These are phyloP conservation scores for Wickerhamiella pararugosa DNA, from an alignment of 1,139 yeast genomes.

Conservation along the genomic window DNA sequence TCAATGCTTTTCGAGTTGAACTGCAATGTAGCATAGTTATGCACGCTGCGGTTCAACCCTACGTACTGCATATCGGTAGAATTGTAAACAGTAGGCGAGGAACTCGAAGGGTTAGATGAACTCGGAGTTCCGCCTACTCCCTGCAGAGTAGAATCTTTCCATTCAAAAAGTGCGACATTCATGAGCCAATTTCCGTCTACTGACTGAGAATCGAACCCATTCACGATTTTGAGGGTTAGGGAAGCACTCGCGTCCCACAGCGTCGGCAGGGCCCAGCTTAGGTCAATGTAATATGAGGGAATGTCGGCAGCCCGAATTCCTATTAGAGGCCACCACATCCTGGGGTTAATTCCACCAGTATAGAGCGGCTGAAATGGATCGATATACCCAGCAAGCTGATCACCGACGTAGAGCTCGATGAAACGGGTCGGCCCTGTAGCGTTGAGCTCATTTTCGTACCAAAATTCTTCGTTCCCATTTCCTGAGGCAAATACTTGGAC, in stretches of 20 bases:
- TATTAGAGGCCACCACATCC: constrained; percentile 67
- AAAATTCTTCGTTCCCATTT: constrained; percentile 67
- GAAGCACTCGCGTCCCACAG: constrained; percentile 33
- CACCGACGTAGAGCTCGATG: constrained; percentile 24
- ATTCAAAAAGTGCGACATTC: constrained; percentile 46
- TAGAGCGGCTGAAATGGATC: constrained; percentile 37
- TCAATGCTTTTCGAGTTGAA: too few species aligned
- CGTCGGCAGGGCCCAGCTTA: constrained; percentile 49
- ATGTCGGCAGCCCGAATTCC: constrained; percentile 59
- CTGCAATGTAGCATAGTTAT: too few species aligned
- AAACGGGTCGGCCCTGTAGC: constrained; percentile 32
- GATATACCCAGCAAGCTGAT: constrained; percentile 24
- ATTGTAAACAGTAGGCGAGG: too few species aligned
- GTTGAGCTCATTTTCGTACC: constrained; percentile 33
- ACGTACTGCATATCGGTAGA: too few species aligned
- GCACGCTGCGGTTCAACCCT: too few species aligned
- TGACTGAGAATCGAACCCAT: constrained; percentile 35
- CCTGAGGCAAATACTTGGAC: constrained; percentile 58
- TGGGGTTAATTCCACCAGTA: constrained; percentile 69
- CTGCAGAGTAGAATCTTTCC: constrained; percentile 22
- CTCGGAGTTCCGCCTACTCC: neutral
- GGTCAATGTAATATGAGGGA: constrained; percentile 46
- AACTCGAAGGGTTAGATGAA: too few species aligned
- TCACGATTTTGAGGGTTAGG: constrained; percentile 31
- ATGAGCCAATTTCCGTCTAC: constrained; percentile 57